These are phyloP conservation scores for Xylariaceae sp. DNA, from an alignment of 2,329 filamentous ascomycete genomes.

Conservation along the genomic window DNA sequence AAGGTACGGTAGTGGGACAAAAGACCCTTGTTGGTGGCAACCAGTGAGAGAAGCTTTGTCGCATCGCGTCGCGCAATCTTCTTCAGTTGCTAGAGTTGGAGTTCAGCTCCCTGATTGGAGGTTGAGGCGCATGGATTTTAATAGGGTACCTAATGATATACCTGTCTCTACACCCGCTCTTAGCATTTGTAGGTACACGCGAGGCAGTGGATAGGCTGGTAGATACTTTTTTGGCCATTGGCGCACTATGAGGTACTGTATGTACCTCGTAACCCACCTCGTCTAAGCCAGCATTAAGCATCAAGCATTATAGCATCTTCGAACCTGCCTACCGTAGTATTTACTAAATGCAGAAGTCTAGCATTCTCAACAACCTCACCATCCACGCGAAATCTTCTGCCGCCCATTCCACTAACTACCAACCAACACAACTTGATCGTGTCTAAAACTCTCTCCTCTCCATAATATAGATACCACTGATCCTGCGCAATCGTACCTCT, in stretches of 20 bases:
- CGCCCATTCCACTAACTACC: neutral
- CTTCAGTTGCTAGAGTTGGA: neutral
- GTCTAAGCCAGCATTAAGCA: too few relatives aligned
- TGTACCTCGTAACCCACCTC: too few relatives aligned
- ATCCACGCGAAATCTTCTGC: conserved; percentile 3
- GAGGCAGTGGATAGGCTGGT: too few relatives aligned
- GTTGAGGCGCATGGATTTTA: neutral
- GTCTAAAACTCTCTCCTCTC: neutral
- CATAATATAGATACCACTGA: conserved; percentile 15
- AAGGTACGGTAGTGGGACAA: neutral
- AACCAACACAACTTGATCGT: neutral
- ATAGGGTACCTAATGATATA: too few relatives aligned
- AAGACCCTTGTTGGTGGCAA: conserved; percentile 4
- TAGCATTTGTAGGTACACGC: too few relatives aligned
- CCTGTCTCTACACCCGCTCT: too few relatives aligned
- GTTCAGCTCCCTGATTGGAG: too few relatives aligned
- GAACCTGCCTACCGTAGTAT: too few relatives aligned
- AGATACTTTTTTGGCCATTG: too few relatives aligned
- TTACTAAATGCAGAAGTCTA: too few relatives aligned
- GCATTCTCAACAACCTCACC: conserved; percentile 6
- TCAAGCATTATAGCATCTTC: too few relatives aligned
- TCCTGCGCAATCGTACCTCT: conserved; percentile 3
- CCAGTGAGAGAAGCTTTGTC: neutral
- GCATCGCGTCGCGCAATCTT: conserved; percentile 14
- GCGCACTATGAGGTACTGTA: too few relatives aligned